Evolutionary conservation across 331 rosid genomes (phyloP), one percentile per base, ranked within the genome.

Genomic region (Cucumis variabilis): DNA sequence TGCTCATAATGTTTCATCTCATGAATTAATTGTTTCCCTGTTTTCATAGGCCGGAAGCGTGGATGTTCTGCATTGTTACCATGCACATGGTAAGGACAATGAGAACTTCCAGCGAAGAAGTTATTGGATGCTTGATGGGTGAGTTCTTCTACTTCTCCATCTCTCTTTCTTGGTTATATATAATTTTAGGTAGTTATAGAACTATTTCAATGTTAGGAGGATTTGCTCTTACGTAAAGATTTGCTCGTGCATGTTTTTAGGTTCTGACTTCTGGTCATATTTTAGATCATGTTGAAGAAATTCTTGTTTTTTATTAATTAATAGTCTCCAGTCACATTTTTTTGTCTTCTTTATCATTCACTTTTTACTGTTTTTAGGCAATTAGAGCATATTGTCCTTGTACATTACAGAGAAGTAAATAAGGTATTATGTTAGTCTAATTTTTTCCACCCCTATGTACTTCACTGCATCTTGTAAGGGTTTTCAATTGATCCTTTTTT

Each of bases 41-140:
- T 66, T 51, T 65, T 53, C 86, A 87, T 87, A 95, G 98, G 94
- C 92, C 87, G 94, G 95, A 48, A 92, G 94, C 80, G 92, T 93
- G 70, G 96, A 95, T 58, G 96, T 90, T 80, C 88, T 95, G 89
- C 94, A 94, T 58, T 93, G 96, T 88, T 95, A 95, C 88, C 93
- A 95, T 91, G 98, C 98, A 48, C 98, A 94, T 82, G 94, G 98
- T 67, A 96, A 95, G 92, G 97, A 92, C 76, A 91, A 93, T 87
- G 90, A 90, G 33, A 89, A 86, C 86, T 95, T 95, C 88, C 97
- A 93, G 90, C 90, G 98, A 16, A 91, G 97, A 89, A 91, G 98
- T 89, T 94, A 92, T 90, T 94, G 98, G 98, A 90, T 95, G 97
- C 95, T 95, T 90, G 97, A 95, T 82, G 86, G 77, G 97, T 95